These are phyloP conservation scores for Peronospora tabacina DNA, from an alignment of 352 stramenopile genomes.

Conservation along the genomic window DNA sequence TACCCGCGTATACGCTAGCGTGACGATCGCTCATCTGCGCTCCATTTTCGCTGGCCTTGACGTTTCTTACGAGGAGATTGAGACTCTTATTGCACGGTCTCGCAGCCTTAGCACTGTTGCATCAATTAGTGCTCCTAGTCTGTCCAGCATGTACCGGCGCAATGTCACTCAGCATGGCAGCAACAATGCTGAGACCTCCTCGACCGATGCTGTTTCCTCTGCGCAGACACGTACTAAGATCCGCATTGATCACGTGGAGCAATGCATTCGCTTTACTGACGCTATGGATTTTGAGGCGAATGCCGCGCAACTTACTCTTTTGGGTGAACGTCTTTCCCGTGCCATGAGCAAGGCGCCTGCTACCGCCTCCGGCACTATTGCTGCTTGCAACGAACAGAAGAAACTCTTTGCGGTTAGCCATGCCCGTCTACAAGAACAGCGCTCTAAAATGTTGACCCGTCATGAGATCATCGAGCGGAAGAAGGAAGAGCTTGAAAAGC, in stretches of 20 bases:
- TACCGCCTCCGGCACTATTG: slow-evolving; percentile 12
- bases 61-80: slow-evolving; percentile 76
- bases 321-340: slow-evolving; percentile 57
- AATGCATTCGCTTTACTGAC: slow-evolving; percentile 81
- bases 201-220: slow-evolving; percentile 35
- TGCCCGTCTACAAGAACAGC: slow-evolving; percentile 55
- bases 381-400: slow-evolving; percentile 25
- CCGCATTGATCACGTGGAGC: slow-evolving; percentile 77
- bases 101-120: slow-evolving; percentile 60
- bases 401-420: slow-evolving; percentile 77
- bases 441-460: slow-evolving; percentile 82
- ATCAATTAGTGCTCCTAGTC: slow-evolving; percentile 48
- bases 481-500: slow-evolving; percentile 94
- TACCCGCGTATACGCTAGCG: slow-evolving; percentile 80
- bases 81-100: slow-evolving; percentile 79
- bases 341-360: slow-evolving; percentile 50
- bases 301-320: slow-evolving; percentile 59
- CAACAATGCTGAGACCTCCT: slow-evolving; percentile 49
- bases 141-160: slow-evolving; percentile 57
- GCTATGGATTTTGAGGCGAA: slow-evolving; percentile 73
- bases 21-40: slow-evolving; percentile 75
- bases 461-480: slow-evolving; percentile 94
- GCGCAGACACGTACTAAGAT: slow-evolving; percentile 60
- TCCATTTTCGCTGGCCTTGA: slow-evolving; percentile 82
- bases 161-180: slow-evolving; percentile 40